Conservation (phyloP, 2,329 filamentous ascomycete genomes). For the Ophidiomyces ophidiicola region DNA sequence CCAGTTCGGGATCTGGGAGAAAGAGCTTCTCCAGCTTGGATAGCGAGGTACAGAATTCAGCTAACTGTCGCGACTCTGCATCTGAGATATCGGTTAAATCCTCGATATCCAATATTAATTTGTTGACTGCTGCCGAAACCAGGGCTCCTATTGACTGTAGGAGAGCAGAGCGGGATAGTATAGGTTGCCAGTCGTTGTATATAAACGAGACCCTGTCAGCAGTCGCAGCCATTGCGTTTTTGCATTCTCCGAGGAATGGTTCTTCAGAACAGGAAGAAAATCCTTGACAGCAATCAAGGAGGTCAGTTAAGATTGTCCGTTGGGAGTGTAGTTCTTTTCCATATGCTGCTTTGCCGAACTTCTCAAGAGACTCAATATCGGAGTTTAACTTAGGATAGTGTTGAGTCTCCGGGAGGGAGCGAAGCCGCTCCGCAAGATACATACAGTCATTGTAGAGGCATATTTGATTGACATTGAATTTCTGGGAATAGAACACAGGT, state of each 20-base stretch:
- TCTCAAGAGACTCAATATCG: constrained; percentile 45
- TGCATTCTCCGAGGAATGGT: constrained; percentile 49
- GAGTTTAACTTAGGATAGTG: constrained; percentile 39
- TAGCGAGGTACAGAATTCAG: constrained; percentile 44
- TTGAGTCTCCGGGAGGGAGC: constrained; percentile 37
- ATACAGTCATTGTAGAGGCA: constrained; percentile 54
- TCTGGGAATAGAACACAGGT: constrained; percentile 35
- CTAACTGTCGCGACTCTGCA: constrained; percentile 48
- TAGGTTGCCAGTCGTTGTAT: constrained; percentile 44
- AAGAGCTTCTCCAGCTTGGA: constrained; percentile 47
- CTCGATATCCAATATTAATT: constrained; percentile 50
- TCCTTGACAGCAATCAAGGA: constrained; percentile 51
- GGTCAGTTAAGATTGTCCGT: constrained; percentile 48
- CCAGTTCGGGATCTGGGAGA: constrained; percentile 31
- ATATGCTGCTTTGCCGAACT: constrained; percentile 50
- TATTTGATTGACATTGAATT: constrained; percentile 44
- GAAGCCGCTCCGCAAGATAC: constrained; percentile 45
- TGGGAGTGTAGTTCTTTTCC: constrained; percentile 54
- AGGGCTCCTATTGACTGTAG: constrained; percentile 51
- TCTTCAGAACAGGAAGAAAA: constrained; percentile 48
- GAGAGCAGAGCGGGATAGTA: constrained; percentile 48
- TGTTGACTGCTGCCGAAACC: constrained; percentile 44
- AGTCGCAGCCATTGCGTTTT: constrained; percentile 46
- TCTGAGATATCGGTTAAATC: constrained; percentile 54
- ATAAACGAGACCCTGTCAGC: constrained; percentile 47